Conservation (phyloP, 1,139 yeast species). For the Suhomyces bokatorum region DNA sequence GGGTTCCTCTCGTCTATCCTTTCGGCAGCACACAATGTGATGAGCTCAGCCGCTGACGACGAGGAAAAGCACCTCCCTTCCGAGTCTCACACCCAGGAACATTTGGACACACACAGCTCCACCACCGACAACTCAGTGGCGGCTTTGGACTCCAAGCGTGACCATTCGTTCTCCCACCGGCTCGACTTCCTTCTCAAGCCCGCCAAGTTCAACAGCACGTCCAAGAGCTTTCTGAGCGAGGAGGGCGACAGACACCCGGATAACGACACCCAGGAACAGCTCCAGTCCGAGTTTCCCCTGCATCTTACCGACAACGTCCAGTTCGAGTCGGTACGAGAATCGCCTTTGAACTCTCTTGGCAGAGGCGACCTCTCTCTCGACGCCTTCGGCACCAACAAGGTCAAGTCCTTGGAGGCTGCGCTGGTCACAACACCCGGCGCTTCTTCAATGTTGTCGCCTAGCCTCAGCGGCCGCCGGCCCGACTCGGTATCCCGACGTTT, state of each 20-base stretch:
- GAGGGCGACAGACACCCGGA: slow-evolving; percentile 7
- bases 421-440: slow-evolving; percentile 12
- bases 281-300: slow-evolving; percentile 7
- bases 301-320: slow-evolving; percentile 34
- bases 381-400: slow-evolving; percentile 38
- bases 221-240: slow-evolving; percentile 12
- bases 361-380: slow-evolving; percentile 68
- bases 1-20: slow-evolving; percentile 31
- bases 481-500: slow-evolving; percentile 13
- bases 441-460: slow-evolving; percentile 1
- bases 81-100: slow-evolving; percentile 4
- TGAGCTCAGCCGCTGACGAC: slow-evolving; percentile 12
- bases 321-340: slow-evolving; percentile 59
- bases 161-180: slow-evolving; percentile 17
- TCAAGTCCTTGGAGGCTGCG: slow-evolving; percentile 11
- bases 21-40: slow-evolving; percentile 31
- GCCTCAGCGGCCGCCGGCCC: slow-evolving; percentile 9
- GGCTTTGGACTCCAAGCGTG: slow-evolving; percentile 7
- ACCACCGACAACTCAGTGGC: slow-evolving; percentile 3
- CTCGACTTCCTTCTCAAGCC: slow-evolving; percentile 23
- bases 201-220: slow-evolving; percentile 14
- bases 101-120: slow-evolving; percentile 5
- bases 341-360: slow-evolving; percentile 66
- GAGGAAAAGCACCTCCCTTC: slow-evolving; percentile 7
- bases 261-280: slow-evolving; percentile 1